Evolutionary conservation across 805 yeast species (phyloP), one percentile per base, ranked within the genome.

Genomic region (Saccharomycopsis vini): DNA sequence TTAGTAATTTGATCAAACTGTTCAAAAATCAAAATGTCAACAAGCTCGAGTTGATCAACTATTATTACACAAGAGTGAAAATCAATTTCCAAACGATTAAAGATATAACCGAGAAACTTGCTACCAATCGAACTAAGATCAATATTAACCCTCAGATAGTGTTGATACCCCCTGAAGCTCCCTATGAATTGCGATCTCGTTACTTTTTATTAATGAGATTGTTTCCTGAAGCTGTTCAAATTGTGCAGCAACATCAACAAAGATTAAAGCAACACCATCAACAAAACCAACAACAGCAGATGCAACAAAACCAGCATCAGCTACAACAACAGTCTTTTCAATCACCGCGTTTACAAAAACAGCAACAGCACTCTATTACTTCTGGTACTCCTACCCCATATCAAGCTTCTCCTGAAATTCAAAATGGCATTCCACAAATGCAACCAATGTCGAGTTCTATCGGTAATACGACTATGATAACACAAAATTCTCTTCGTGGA

Each of bases 81-180:
- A 47, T 34, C 20, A 48, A 48, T 35, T 36, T 48, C n/a, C n/a
- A n/a, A n/a, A n/a, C n/a, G n/a, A n/a, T n/a, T n/a, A n/a, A n/a
- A n/a, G n/a, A n/a, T n/a, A n/a, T n/a, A n/a, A n/a, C n/a, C n/a
- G n/a, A n/a, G n/a, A n/a, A n/a, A n/a, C n/a, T n/a, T n/a, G n/a
- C n/a, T n/a, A n/a, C n/a, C n/a, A n/a, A n/a, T n/a, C n/a, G n/a
- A n/a, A n/a, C n/a, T n/a, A n/a, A n/a, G n/a, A n/a, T n/a, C n/a
- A n/a, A n/a, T n/a, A n/a, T n/a, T n/a, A n/a, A 42, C 29, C 51
- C 51, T 7, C 35, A 24, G 31, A 39, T 48, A 7, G 23, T 48
- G 36, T 37, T 35, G 13, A 47, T 50, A 19, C 51, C 51, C 5
- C 46, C 49, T 12, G 51, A 45, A 20, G 23, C 49, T 4, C 38